Conservation (phyloP, 352 stramenopile species). For the Pythium myriotylum region DNA sequence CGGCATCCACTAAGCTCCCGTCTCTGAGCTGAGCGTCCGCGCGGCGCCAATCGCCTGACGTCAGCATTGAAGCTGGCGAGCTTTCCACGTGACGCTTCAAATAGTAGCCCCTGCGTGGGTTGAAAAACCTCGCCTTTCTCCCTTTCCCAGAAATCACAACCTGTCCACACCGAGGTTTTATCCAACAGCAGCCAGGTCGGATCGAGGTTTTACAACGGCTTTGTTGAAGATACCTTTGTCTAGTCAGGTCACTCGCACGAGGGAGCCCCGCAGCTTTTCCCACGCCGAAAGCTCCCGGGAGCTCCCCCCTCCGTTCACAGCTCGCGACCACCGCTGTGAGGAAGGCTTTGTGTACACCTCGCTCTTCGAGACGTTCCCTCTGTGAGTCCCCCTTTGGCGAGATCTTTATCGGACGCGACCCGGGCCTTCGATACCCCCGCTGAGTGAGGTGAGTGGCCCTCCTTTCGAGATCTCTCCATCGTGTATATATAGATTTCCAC, state of each 20-base stretch:
- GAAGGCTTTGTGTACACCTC: too few relatives aligned
- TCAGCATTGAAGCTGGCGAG: constrained; percentile 18
- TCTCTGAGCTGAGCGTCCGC: constrained; percentile 13
- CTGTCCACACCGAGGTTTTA: constrained; percentile 2
- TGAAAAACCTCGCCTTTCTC: constrained; percentile 2
- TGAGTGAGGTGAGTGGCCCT: neutral
- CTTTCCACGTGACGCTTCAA: neutral
- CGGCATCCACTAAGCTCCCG: constrained; percentile 21
- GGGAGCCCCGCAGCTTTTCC: neutral
- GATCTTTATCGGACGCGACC: too few relatives aligned
- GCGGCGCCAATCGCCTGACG: constrained; percentile 1
- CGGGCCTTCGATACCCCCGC: too few relatives aligned
- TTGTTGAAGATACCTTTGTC: constrained; percentile 23
- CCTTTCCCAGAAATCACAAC: constrained; percentile 13
- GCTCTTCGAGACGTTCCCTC: too few relatives aligned
- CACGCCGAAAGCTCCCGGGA: neutral
- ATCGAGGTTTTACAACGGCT: constrained; percentile 16
- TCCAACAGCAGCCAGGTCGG: neutral
- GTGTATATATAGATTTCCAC: constrained; percentile 16
- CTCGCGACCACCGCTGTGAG: neutral
- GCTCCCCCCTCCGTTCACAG: constrained; percentile 3
- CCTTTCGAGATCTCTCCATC: too few relatives aligned
- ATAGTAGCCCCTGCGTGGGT: constrained; percentile 3
- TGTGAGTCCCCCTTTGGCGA: too few relatives aligned
- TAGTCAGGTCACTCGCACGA: constrained; percentile 14